Conservation (phyloP, 2,329 filamentous ascomycete species). For the Juglanconis sp. region DNA sequence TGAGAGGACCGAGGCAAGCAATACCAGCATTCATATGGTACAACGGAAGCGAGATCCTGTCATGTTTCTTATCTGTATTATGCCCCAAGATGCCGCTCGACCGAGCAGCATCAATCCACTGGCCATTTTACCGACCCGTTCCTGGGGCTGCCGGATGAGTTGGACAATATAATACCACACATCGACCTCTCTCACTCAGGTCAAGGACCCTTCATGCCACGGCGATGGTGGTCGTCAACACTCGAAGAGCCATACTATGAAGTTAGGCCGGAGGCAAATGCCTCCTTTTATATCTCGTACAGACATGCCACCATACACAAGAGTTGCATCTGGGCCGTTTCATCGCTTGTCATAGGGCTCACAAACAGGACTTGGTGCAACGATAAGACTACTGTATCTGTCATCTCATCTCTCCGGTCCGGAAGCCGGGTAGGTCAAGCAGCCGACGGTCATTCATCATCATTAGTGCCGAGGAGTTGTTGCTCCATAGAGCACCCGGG, state of each 20-base stretch:
- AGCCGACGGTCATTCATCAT: neutral
- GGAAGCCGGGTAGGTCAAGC: neutral
- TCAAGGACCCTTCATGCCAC: neutral
- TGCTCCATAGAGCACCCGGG: neutral
- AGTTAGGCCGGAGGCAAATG: neutral
- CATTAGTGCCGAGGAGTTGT: neutral
- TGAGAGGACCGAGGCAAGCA: no score
- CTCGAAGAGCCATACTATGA: neutral
- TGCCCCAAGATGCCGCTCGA: no score
- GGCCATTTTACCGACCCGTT: no score
- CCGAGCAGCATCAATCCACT: no score
- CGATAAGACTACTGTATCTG: neutral
- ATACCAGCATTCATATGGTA: no score
- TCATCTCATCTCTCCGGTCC: neutral
- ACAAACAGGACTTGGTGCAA: neutral
- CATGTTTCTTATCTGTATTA: no score
- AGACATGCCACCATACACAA: neutral
- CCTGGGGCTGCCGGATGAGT: no score
- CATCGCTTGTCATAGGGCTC: constrained; percentile 9
- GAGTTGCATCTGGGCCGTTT: neutral
- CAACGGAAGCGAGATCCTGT: no score
- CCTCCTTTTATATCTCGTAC: neutral
- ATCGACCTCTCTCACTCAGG: no score
- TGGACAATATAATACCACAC: no score
- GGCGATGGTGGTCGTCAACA: neutral